A percentile compares a stretch with the other conserved stretches of the same genome.
These are phyloP conservation scores for Blastomyces gilchristii DNA, from an alignment of 2,329 filamentous ascomycete species.

Conservation along the genomic window DNA sequence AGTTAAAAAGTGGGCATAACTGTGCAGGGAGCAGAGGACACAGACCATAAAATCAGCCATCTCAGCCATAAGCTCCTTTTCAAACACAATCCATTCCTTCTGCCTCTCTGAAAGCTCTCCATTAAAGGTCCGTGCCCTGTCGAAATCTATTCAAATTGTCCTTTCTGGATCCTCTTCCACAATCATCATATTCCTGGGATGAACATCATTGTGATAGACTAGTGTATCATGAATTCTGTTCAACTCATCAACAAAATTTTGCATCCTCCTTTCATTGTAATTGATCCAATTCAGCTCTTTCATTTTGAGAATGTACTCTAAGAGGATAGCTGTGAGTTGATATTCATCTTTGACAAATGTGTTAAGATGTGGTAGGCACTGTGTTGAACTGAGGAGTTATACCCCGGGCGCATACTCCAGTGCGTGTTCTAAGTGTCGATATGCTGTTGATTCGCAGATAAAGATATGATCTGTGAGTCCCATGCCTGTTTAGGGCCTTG, in stretches of 20 bases:
- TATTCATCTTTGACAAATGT: constrained; percentile 13
- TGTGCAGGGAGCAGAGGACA: not conserved
- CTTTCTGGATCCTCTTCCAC: constrained; percentile 12
- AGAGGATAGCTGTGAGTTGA: constrained; percentile 17
- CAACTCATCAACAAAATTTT: constrained; percentile 16
- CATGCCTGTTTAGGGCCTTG: constrained; percentile 6
- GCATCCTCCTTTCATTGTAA: constrained; percentile 15
- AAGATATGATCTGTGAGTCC: constrained; percentile 4
- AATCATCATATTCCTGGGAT: constrained; percentile 21
- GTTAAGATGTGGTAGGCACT: constrained; percentile 1
- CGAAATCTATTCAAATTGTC: constrained; percentile 21
- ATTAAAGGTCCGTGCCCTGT: constrained; percentile 20
- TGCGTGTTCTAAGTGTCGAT: constrained; percentile 5
- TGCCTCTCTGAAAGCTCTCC: constrained; percentile 17
- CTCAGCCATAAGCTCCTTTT: constrained; percentile 1
- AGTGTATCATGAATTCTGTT: constrained; percentile 16
- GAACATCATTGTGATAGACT: constrained; percentile 18
- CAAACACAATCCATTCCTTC: constrained; percentile 7
- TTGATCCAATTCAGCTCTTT: constrained; percentile 19
- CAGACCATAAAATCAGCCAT: constrained; percentile 5
- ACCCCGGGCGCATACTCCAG: constrained; percentile 4
- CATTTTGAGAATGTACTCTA: constrained; percentile 19
- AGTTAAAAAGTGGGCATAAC: not conserved
- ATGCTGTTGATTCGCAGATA: constrained; percentile 8
- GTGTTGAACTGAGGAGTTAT: constrained; percentile 8